Conservation (phyloP, 768 basidiomycete genomes). For the Grammothele lineata region DNA sequence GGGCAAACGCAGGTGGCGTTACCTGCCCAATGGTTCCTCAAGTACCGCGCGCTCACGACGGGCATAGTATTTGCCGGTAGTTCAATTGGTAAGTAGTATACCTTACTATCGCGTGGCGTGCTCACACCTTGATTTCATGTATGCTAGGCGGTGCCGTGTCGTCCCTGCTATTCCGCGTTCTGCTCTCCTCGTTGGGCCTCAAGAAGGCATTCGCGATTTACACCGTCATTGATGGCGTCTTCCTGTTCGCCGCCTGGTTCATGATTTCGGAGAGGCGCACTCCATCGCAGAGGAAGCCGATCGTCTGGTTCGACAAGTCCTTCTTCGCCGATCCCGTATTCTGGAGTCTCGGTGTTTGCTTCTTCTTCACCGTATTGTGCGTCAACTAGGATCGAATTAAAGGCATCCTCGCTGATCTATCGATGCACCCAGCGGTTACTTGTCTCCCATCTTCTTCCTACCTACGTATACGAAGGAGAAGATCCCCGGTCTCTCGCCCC, state of each 20-base stretch:
- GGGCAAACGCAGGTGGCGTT: slow-evolving; percentile 15
- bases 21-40: slow-evolving; percentile 30
- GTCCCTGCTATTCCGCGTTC: slow-evolving; percentile 18
- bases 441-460: slow-evolving; percentile 19
- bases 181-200: slow-evolving; percentile 14
- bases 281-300: slow-evolving; percentile 10
- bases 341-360: slow-evolving; percentile 19
- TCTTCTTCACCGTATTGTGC: slow-evolving; percentile 19
- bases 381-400: background rate
- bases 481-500: slow-evolving; percentile 4
- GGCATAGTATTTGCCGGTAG: slow-evolving; percentile 32
- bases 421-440: slow-evolving; percentile 20
- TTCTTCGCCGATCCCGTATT: slow-evolving; percentile 20
- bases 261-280: slow-evolving; percentile 18
- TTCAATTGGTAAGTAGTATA: slow-evolving; percentile 14
- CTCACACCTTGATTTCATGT: no score
- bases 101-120: no score
- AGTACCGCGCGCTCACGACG: slow-evolving; percentile 26
- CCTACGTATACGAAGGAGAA: slow-evolving; percentile 13
- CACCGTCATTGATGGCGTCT: slow-evolving; percentile 16
- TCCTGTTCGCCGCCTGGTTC: slow-evolving; percentile 13
- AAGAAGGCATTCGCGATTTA: slow-evolving; percentile 20
- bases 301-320: slow-evolving; percentile 19
- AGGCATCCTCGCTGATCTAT: no score
- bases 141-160: slow-evolving; percentile 19